Evolutionary conservation across 108 stramenopile species (phyloP).

Genomic region (Nitzschia sp.): DNA sequence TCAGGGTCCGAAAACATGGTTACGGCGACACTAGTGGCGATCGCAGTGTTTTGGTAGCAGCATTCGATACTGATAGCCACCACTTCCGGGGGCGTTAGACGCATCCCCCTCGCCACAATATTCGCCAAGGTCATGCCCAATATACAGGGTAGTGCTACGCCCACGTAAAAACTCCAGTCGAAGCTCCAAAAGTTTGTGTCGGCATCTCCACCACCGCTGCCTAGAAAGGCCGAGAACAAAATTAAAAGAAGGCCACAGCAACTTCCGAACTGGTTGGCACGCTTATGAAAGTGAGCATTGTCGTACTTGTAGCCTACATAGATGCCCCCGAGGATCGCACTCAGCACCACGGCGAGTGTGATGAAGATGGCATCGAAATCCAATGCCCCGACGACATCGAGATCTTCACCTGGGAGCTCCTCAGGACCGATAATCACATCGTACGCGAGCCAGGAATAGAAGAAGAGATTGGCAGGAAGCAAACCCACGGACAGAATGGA

Average conservation of each 20-base stretch:
- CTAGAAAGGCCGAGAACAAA: slow-evolving; percentile 63
- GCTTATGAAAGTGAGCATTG: slow-evolving; percentile 60
- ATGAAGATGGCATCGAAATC: slow-evolving; percentile 76
- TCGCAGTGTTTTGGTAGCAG: slow-evolving; percentile 88
- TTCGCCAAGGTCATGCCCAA: slow-evolving; percentile 64
- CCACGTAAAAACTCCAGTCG: slow-evolving; percentile 77
- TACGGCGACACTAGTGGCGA: slow-evolving; percentile 81
- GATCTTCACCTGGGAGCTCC: slow-evolving; percentile 29
- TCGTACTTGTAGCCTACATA: slow-evolving; percentile 52
- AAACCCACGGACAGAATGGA: slow-evolving; percentile 67
- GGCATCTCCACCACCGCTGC: slow-evolving; percentile 55
- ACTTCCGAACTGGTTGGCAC: slow-evolving; percentile 71
- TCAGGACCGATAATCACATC: slow-evolving; percentile 11
- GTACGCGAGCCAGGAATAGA: slow-evolving; percentile 50
- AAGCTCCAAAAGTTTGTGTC: slow-evolving; percentile 50
- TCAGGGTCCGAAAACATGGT: slow-evolving; percentile 70
- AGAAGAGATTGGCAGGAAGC: slow-evolving; percentile 79
- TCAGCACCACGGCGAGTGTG: slow-evolving; percentile 67
- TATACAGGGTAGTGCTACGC: slow-evolving; percentile 64
- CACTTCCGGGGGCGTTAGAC: slow-evolving; percentile 68
- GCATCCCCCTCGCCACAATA: slow-evolving; percentile 47
- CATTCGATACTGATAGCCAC: slow-evolving; percentile 85
- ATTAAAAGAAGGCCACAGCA: slow-evolving; percentile 70
- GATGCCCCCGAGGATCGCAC: slow-evolving; percentile 70
- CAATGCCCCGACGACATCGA: slow-evolving; percentile 55